These are phyloP conservation scores for Nepenthes gracilis DNA, from an alignment of 148 eudicot genomes.

Conservation along the genomic window DNA sequence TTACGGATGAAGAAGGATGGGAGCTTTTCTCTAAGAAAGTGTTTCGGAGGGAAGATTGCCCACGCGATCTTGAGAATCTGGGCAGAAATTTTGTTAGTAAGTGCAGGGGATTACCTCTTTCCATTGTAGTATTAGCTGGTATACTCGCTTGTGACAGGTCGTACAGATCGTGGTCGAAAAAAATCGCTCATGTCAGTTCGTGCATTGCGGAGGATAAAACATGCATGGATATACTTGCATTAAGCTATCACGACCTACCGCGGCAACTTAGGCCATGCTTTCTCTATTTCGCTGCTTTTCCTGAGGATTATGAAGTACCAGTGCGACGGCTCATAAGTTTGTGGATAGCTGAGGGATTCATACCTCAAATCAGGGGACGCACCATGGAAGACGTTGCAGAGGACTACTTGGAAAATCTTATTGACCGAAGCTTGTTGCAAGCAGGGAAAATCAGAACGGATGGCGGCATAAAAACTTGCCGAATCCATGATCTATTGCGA, in stretches of 20 bases:
- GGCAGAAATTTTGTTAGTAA: conserved; percentile 12
- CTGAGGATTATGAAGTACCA: conserved; percentile 16
- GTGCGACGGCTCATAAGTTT: conserved; percentile 17
- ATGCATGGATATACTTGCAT: too few species aligned
- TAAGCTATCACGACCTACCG: too few species aligned
- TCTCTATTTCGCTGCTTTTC: too few species aligned
- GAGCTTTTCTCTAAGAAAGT: conserved; percentile 20
- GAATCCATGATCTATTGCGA: conserved; percentile 11
- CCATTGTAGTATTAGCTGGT: conserved; percentile 29
- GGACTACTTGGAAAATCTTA: conserved; percentile 7
- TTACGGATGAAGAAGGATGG: too few species aligned
- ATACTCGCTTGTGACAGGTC: conserved; percentile 13
- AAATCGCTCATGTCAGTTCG: too few species aligned
- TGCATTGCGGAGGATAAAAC: too few species aligned
- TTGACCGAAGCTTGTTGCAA: conserved; percentile 16
- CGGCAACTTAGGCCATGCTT: too few species aligned
- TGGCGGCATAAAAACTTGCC: conserved; percentile 16
- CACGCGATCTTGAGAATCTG: not conserved
- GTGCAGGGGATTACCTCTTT: too few species aligned
- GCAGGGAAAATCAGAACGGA: conserved; percentile 9
- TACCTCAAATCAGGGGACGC: conserved; percentile 7
- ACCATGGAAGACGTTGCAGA: conserved; percentile 21
- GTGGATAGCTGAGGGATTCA: too few species aligned
- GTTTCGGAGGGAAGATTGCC: conserved; percentile 8
- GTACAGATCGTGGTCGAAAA: conserved; percentile 14